Percentiles rank a stretch among this genome's conserved stretches.
These are phyloP conservation scores for Aphanomyces euteiches DNA, from an alignment of 352 stramenopile species.

Conservation along the genomic window DNA sequence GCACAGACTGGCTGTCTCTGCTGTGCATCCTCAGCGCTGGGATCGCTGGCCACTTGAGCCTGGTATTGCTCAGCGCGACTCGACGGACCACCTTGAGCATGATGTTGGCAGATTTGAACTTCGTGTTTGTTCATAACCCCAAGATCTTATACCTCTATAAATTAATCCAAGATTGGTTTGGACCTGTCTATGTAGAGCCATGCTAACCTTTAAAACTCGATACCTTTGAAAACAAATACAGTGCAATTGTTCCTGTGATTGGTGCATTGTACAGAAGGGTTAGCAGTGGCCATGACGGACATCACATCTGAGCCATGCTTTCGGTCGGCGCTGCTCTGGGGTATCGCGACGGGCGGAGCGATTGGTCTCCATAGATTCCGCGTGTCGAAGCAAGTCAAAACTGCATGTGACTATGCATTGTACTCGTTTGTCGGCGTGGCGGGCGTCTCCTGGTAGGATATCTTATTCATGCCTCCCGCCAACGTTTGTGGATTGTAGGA, in stretches of 20 bases:
- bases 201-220: no score
- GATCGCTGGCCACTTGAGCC: background rate
- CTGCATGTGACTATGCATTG: conserved; percentile 62
- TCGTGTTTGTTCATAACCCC: background rate
- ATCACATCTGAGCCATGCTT: conserved; percentile 51
- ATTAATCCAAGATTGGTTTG: background rate
- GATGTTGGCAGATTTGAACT: no score
- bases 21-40: conserved; percentile 7
- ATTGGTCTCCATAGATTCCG: conserved; percentile 71
- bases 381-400: conserved; percentile 49
- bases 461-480: background rate
- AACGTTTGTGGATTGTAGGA: conserved; percentile 33
- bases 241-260: background rate
- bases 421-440: conserved; percentile 57
- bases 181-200: no score
- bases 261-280: background rate
- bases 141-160: background rate
- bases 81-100: no score
- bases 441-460: conserved; percentile 47
- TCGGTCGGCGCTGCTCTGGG: conserved; percentile 72
- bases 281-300: conserved; percentile 7
- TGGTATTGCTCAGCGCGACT: no score
- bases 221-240: no score
- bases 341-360: conserved; percentile 53
- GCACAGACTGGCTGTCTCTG: background rate